Conservation (phyloP, 2,329 filamentous ascomycete genomes). For the Xylaria sp. region DNA sequence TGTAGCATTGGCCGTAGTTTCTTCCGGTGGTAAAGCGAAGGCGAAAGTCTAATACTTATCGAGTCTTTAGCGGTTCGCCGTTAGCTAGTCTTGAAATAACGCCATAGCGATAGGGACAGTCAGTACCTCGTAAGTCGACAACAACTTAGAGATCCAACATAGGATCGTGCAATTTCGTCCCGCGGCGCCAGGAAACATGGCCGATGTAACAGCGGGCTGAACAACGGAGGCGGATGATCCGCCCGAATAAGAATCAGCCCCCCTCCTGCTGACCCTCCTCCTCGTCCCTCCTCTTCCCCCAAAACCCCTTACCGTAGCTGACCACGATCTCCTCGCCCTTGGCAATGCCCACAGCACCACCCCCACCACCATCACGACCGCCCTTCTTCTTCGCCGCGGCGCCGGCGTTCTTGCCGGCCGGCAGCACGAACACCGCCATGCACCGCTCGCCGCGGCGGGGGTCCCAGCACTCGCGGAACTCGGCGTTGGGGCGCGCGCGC, state of each 20-base stretch:
- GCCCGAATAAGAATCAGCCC: not conserved
- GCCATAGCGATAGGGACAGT: too few species aligned
- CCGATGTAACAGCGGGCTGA: too few species aligned
- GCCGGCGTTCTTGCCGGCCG: slow-evolving; percentile 43
- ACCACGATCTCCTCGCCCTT: slow-evolving; percentile 68
- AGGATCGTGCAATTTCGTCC: too few species aligned
- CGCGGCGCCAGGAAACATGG: too few species aligned
- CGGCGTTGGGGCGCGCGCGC: slow-evolving; percentile 55
- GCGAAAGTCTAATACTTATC: too few species aligned
- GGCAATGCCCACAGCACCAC: slow-evolving; percentile 44
- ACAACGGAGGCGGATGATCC: not conserved
- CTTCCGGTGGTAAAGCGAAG: not conserved
- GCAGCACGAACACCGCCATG: slow-evolving; percentile 62
- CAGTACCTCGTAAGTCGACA: too few species aligned
- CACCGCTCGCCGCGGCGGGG: slow-evolving; percentile 51
- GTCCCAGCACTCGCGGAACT: slow-evolving; percentile 64
- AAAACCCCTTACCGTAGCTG: slow-evolving; percentile 70
- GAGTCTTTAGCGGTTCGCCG: too few species aligned
- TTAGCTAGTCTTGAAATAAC: too few species aligned
- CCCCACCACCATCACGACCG: too few species aligned
- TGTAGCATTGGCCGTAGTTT: not conserved
- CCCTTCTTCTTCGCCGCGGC: slow-evolving; percentile 28
- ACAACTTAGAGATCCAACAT: too few species aligned
- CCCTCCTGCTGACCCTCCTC: too few species aligned
- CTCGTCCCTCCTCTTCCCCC: slow-evolving; percentile 52